phyloP scores from a whole-genome alignment of 1,284 basidiomycete species.

The Ustilago nuda region DNA sequence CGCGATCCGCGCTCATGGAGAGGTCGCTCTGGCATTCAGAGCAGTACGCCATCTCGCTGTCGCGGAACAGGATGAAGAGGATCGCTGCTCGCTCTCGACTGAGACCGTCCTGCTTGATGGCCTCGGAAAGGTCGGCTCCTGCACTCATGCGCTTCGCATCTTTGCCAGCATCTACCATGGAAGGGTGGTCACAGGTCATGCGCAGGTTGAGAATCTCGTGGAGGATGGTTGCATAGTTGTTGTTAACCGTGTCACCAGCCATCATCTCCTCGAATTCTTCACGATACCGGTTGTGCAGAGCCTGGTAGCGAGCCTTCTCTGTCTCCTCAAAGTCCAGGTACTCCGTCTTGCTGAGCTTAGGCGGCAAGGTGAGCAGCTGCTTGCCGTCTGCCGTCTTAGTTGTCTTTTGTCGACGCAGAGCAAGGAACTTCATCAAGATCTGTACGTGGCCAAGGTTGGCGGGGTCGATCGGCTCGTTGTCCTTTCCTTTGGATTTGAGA shows the following conservation, averaged over 20 bases:
- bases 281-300: constrained; percentile 87
- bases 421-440: constrained; percentile 96
- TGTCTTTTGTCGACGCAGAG: constrained; percentile 95
- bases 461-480: constrained; percentile 73
- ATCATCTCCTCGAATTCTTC: constrained; percentile 87
- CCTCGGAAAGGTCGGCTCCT: constrained; percentile 73
- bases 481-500: constrained; percentile 38
- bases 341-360: constrained; percentile 84
- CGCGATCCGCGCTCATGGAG: constrained; percentile 26
- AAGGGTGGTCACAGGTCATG: constrained; percentile 96
- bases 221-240: constrained; percentile 96
- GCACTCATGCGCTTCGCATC: constrained; percentile 71
- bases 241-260: constrained; percentile 87
- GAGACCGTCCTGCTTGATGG: constrained; percentile 85
- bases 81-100: constrained; percentile 79
- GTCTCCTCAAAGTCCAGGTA: constrained; percentile 84
- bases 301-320: constrained; percentile 88
- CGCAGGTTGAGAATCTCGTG: constrained; percentile 82
- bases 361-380: constrained; percentile 83
- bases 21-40: constrained; percentile 86
- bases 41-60: constrained; percentile 87
- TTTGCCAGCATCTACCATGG: constrained; percentile 78
- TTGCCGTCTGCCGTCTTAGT: constrained; percentile 83
- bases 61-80: constrained; percentile 83
- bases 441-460: constrained; percentile 92